A percentile compares a stretch with the other conserved stretches of the same genome.
Evolutionary conservation across 2,329 filamentous ascomycete genomes (phyloP).

Genomic region (Hypoxylon rubiginosum): DNA sequence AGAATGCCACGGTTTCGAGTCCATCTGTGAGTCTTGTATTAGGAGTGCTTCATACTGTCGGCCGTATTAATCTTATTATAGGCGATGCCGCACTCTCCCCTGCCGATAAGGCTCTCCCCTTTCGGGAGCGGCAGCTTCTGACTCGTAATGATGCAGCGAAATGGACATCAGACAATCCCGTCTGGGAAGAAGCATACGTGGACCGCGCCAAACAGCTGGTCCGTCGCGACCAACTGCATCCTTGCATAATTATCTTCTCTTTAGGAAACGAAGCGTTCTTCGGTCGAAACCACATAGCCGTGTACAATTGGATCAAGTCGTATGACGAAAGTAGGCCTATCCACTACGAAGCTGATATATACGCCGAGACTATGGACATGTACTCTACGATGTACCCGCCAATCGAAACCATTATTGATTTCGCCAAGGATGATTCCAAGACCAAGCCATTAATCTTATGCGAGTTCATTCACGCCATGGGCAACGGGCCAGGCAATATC

Average conservation of each 20-base stretch:
- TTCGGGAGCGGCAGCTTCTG: conserved; percentile 50
- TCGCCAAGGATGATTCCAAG: conserved; percentile 54
- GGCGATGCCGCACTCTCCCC: conserved; percentile 51
- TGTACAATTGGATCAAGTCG: conserved; percentile 71
- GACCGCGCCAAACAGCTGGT: conserved; percentile 75
- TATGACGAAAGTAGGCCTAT: conserved; percentile 68
- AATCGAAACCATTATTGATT: conserved; percentile 56
- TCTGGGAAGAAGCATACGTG: conserved; percentile 72
- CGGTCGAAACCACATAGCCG: conserved; percentile 72
- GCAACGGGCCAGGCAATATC: conserved; percentile 75
- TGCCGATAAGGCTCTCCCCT: conserved; percentile 47
- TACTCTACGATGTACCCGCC: conserved; percentile 73
- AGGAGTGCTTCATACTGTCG: conserved; percentile 12
- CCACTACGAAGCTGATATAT: conserved; percentile 72
- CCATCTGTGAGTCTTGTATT: conserved; percentile 40
- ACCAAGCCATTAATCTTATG: conserved; percentile 67
- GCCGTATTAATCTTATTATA: conserved; percentile 31
- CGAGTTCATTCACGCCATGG: conserved; percentile 71
- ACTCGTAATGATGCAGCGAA: conserved; percentile 56
- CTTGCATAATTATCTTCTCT: conserved; percentile 76
- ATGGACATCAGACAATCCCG: conserved; percentile 69
- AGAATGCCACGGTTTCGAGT: conserved; percentile 57
- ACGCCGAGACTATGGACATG: conserved; percentile 70
- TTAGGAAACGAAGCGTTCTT: conserved; percentile 78
- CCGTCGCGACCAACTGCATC: conserved; percentile 73